phyloP scores from a whole-genome alignment of 805 yeast genomes.

The Lachancea kluyveri region DNA sequence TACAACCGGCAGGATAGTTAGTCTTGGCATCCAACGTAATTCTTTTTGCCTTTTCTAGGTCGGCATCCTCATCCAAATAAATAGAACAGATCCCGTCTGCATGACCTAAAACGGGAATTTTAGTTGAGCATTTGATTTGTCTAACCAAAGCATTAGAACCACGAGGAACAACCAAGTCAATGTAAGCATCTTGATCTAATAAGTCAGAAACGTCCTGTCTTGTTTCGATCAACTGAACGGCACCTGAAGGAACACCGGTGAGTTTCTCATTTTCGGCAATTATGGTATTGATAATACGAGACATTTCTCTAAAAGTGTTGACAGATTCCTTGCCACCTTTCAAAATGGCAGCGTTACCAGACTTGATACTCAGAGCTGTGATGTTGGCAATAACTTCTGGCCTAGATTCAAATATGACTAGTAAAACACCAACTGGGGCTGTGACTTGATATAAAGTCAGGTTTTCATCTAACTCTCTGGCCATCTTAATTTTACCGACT shows the following conservation, averaged over 20 bases:
- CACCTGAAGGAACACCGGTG: conserved; percentile 71
- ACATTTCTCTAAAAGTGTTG: conserved; percentile 78
- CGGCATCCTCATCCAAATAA: conserved; percentile 73
- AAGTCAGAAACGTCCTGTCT: conserved; percentile 87
- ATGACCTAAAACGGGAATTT: conserved; percentile 96
- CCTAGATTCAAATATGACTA: conserved; percentile 91
- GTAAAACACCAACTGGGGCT: conserved; percentile 89
- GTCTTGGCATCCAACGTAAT: conserved; percentile 85
- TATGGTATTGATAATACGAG: conserved; percentile 59
- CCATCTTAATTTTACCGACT: conserved; percentile 79
- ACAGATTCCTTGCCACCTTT: conserved; percentile 96
- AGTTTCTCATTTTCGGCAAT: conserved; percentile 35
- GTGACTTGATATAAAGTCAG: conserved; percentile 75
- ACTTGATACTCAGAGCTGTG: conserved; percentile 89
- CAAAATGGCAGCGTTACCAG: conserved; percentile 93
- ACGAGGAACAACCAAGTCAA: conserved; percentile 94
- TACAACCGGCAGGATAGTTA: conserved; percentile 98
- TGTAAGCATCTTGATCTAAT: conserved; percentile 77
- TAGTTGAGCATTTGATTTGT: conserved; percentile 77
- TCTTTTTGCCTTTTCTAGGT: conserved; percentile 66
- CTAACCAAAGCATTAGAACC: conserved; percentile 94
- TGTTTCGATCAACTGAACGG: conserved; percentile 82
- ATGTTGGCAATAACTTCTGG: conserved; percentile 99
- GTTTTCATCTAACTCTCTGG: conserved; percentile 85
- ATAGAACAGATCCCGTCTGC: conserved; percentile 97